Evolutionary conservation across 208 protist genomes (phyloP).

Genomic region (Wallacemonas collosoma): DNA sequence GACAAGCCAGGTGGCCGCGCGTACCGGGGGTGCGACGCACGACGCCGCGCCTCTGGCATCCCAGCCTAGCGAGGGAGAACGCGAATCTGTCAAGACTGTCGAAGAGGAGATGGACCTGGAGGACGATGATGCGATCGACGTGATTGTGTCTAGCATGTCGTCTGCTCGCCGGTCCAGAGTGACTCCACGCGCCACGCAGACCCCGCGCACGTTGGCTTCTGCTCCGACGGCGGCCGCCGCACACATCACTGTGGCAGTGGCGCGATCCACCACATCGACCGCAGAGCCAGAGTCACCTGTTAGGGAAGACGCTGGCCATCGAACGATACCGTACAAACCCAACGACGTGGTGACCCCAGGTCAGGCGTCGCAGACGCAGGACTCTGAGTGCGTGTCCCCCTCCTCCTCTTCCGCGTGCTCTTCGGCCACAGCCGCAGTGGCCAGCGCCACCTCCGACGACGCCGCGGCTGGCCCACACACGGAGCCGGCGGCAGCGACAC

Average conservation of each 20-base stretch:
- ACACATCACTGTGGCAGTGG: neutral
- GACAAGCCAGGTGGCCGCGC: too few relatives aligned
- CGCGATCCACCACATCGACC: neutral
- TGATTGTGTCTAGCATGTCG: constrained; percentile 8
- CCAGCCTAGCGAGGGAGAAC: too few relatives aligned
- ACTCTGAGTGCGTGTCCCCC: neutral
- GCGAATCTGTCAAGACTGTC: neutral
- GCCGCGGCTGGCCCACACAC: too few relatives aligned
- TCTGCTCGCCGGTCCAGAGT: constrained; percentile 3
- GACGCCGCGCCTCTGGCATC: too few relatives aligned
- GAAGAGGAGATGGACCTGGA: neutral
- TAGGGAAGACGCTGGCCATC: neutral
- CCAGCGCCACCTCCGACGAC: neutral
- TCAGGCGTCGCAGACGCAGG: neutral
- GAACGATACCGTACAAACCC: neutral
- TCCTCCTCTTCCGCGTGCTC: neutral
- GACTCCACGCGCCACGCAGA: neutral
- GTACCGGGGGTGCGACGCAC: too few relatives aligned
- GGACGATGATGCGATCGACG: neutral
- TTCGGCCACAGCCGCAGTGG: neutral
- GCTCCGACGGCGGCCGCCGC: neutral
- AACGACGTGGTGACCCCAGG: neutral
- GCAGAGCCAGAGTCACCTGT: neutral
- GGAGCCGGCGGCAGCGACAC: too few relatives aligned
- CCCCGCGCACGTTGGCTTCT: neutral